Evolutionary conservation across 495 filamentous ascomycete genomes (phyloP).

Genomic region (Podospora bellae-mahoneyi): DNA sequence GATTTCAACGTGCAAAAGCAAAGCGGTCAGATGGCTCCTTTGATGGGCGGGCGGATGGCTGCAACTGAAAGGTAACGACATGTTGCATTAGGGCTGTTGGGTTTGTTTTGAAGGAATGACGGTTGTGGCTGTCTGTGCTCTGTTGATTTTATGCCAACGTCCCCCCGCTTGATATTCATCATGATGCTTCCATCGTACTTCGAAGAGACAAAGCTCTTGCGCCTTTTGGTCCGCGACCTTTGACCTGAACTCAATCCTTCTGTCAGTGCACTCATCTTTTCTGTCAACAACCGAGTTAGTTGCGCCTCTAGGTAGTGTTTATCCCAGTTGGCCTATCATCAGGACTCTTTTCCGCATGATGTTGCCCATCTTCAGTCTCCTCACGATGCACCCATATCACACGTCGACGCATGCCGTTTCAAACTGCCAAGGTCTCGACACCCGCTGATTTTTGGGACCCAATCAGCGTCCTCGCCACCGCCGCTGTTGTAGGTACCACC

Average conservation of each 20-base stretch:
- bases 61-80: neutral
- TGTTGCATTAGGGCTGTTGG: neutral
- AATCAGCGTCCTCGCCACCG: neutral
- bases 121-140: neutral
- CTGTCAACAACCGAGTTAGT: neutral
- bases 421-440: neutral
- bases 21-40: neutral
- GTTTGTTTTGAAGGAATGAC: neutral
- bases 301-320: neutral
- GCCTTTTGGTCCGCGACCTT: too few relatives aligned
- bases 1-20: neutral
- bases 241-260: too few relatives aligned
- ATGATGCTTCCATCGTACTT: neutral
- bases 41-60: neutral
- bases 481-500: neutral
- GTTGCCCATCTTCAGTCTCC: neutral
- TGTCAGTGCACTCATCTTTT: neutral
- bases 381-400: neutral
- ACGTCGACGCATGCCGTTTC: neutral
- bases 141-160: neutral
- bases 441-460: neutral
- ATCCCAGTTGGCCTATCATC: neutral
- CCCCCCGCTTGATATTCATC: neutral
- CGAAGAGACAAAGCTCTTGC: too few relatives aligned
- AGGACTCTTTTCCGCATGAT: neutral